Evolutionary conservation across 75 land plant species (phyloP).

Genomic region (Azolla pinnata): DNA sequence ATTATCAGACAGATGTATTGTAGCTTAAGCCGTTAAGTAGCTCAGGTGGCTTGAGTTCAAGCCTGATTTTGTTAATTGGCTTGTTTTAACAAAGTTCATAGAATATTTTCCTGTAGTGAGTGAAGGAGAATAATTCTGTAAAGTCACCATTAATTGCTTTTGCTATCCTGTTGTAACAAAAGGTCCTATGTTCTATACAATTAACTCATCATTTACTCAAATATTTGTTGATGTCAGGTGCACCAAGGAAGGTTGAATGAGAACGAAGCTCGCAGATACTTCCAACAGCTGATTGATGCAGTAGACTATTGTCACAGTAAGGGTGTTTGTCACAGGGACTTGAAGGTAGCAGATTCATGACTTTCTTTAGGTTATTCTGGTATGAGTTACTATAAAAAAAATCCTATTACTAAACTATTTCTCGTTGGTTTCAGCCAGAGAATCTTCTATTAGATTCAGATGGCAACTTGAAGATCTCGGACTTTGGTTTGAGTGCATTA

Average conservation of each 20-base stretch:
- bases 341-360: constrained; percentile 41
- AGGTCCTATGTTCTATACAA: neutral
- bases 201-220: neutral
- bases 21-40: no score
- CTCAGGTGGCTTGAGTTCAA: no score
- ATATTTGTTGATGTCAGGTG: constrained; percentile 25
- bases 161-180: no score
- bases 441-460: constrained; percentile 73
- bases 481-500: constrained; percentile 83
- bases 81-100: no score
- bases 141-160: no score
- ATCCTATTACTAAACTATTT: neutral
- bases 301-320: constrained; percentile 79
- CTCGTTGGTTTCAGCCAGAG: constrained; percentile 52
- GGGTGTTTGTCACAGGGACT: constrained; percentile 79
- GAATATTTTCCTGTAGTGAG: no score
- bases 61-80: no score
- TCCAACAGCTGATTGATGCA: constrained; percentile 83
- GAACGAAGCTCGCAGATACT: constrained; percentile 57
- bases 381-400: neutral
- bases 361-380: neutral
- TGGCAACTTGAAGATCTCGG: constrained; percentile 77
- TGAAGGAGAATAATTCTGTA: no score
- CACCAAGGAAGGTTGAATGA: constrained; percentile 63
- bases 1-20: no score